Conservation (phyloP, 345 rosid species). For the Schrenkiella parvula region DNA sequence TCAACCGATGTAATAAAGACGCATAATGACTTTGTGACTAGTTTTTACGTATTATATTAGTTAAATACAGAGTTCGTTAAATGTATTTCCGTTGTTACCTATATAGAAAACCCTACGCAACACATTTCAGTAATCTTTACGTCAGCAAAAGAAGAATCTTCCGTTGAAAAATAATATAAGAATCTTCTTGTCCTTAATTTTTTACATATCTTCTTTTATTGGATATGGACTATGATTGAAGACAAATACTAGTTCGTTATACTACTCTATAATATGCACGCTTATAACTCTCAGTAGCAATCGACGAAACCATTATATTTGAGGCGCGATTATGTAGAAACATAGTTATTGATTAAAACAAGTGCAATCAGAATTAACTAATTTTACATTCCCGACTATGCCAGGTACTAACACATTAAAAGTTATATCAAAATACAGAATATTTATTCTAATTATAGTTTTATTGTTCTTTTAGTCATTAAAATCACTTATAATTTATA, state of each 20-base stretch:
- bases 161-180: not conserved
- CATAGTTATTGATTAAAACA: not conserved
- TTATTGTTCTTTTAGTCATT: not conserved
- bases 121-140: not conserved
- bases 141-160: not conserved
- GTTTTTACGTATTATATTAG: not conserved
- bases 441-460: not conserved
- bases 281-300: not conserved
- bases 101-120: slow-evolving; percentile 22
- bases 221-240: not conserved
- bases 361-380: not conserved
- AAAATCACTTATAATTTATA: not conserved
- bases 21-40: slow-evolving; percentile 6
- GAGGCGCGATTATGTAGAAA: not conserved
- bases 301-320: not conserved
- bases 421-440: not conserved
- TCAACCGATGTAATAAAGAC: slow-evolving; percentile 5
- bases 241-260: not conserved
- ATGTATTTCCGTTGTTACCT: slow-evolving; percentile 8
- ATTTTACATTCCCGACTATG: not conserved
- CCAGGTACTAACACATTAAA: not conserved
- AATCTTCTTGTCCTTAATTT: not conserved
- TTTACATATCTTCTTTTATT: not conserved
- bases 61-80: not conserved
- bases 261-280: not conserved